Evolutionary conservation across 805 yeast genomes (phyloP).

Genomic region (Barnettozyma californica): DNA sequence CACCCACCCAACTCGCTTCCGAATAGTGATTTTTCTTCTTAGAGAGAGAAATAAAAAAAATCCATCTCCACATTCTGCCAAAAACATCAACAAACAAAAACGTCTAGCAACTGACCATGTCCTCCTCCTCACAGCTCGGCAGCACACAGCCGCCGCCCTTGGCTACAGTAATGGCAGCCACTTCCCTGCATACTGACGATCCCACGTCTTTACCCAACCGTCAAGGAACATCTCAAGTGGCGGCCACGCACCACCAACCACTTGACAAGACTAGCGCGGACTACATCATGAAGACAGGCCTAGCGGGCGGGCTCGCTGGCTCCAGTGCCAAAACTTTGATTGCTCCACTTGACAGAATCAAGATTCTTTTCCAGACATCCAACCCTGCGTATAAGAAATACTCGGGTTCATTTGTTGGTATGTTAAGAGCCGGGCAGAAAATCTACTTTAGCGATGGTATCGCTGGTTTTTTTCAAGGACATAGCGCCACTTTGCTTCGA

Average conservation of each 20-base stretch:
- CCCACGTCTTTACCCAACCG: constrained; percentile 11
- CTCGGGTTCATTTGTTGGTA: constrained; percentile 75
- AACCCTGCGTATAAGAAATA: constrained; percentile 82
- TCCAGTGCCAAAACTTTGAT: constrained; percentile 92
- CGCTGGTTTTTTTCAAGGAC: constrained; percentile 87
- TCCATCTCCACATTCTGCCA: neutral
- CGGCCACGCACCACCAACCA: neutral
- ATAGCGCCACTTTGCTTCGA: constrained; percentile 84
- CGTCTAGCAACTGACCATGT: neutral
- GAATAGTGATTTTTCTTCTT: neutral
- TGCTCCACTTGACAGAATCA: constrained; percentile 93
- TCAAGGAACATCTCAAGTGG: neutral
- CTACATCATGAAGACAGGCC: constrained; percentile 76
- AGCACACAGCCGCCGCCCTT: constrained; percentile 1
- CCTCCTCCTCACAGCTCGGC: constrained; percentile 3
- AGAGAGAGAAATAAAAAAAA: neutral
- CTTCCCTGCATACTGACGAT: constrained; percentile 16
- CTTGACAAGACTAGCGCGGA: constrained; percentile 45
- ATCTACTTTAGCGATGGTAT: constrained; percentile 70
- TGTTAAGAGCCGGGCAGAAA: constrained; percentile 62
- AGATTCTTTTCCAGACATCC: constrained; percentile 90
- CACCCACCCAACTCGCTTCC: neutral
- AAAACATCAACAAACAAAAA: neutral
- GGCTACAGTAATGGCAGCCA: constrained; percentile 14
- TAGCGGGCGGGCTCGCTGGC: constrained; percentile 96